Evolutionary conservation across 2,329 filamentous ascomycete genomes (phyloP).

Genomic region (Colletotrichum spinosum): DNA sequence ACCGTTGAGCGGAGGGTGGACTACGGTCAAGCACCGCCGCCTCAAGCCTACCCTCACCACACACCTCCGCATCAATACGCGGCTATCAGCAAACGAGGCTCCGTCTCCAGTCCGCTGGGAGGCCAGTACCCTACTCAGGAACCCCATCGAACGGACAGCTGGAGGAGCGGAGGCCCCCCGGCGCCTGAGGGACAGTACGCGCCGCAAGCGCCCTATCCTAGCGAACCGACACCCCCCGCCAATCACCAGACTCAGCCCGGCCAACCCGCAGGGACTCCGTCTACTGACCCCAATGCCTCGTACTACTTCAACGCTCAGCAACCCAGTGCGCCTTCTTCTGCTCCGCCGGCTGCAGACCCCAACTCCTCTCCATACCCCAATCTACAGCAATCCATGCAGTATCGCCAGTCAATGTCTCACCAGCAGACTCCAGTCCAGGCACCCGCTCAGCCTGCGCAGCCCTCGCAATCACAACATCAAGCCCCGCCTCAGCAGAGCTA

Average conservation of each 20-base stretch:
- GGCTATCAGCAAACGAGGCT: slow-evolving; percentile 55
- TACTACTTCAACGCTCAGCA: slow-evolving; percentile 67
- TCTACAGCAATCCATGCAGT: slow-evolving; percentile 60
- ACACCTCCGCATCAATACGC: slow-evolving; percentile 57
- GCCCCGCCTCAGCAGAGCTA: slow-evolving; percentile 44
- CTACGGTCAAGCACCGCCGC: slow-evolving; percentile 60
- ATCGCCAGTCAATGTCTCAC: slow-evolving; percentile 54
- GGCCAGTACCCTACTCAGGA: slow-evolving; percentile 59
- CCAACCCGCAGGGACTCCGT: slow-evolving; percentile 41
- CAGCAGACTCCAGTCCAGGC: slow-evolving; percentile 44
- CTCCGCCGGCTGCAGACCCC: slow-evolving; percentile 53
- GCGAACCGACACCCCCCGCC: slow-evolving; percentile 46
- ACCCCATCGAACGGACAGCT: slow-evolving; percentile 62
- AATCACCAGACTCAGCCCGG: slow-evolving; percentile 44
- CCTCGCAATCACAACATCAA: slow-evolving; percentile 41
- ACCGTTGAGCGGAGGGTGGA: slow-evolving; percentile 69
- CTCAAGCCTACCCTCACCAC: slow-evolving; percentile 62
- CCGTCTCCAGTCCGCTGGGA: slow-evolving; percentile 52
- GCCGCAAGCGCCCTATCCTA: slow-evolving; percentile 47
- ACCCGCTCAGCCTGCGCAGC: slow-evolving; percentile 51
- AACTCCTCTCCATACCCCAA: slow-evolving; percentile 64
- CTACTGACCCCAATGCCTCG: slow-evolving; percentile 64
- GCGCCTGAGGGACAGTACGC: slow-evolving; percentile 47
- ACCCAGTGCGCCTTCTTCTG: slow-evolving; percentile 43
- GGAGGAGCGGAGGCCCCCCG: slow-evolving; percentile 52